A percentile compares a stretch with the other conserved stretches of the same genome.
These are phyloP conservation scores for Ophiostoma montium DNA, from an alignment of 2,329 filamentous ascomycete species.

Conservation along the genomic window DNA sequence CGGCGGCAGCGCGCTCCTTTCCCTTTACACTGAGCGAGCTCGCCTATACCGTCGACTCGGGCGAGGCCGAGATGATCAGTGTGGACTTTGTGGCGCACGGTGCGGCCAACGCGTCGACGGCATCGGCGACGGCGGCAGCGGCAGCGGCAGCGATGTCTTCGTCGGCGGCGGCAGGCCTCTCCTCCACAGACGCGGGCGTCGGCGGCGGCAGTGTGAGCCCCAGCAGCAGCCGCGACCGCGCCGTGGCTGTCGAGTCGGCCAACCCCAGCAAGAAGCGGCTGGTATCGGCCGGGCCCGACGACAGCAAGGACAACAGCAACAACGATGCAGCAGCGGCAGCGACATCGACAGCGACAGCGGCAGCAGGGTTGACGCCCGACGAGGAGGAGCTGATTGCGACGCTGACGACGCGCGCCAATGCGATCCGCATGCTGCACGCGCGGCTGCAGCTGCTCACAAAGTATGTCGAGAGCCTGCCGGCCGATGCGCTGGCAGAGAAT, in stretches of 20 bases:
- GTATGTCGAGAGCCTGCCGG: conserved; percentile 64
- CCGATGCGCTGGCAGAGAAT: conserved; percentile 31
- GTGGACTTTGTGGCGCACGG: conserved; percentile 85
- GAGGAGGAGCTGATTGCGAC: conserved; percentile 48
- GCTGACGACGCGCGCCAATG: conserved; percentile 79
- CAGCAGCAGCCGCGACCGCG: conserved; percentile 11
- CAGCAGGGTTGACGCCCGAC: conserved; percentile 33
- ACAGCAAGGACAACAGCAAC: conserved; percentile 11
- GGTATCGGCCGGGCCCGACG: conserved; percentile 17
- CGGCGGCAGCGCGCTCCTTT: conserved; percentile 23
- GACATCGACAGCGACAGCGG: not conserved
- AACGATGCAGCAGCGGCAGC: not conserved
- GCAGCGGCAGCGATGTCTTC: not conserved
- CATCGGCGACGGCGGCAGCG: not conserved
- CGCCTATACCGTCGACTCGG: conserved; percentile 79
- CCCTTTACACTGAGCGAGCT: conserved; percentile 66
- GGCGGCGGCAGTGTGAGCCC: not conserved
- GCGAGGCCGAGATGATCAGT: conserved; percentile 94
- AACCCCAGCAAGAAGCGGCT: conserved; percentile 28
- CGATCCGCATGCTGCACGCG: conserved; percentile 81
- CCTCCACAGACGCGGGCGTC: not conserved
- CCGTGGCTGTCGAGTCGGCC: conserved; percentile 12
- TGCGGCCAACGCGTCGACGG: conserved; percentile 58
- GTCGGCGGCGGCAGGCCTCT: not conserved
- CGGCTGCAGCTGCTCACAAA: conserved; percentile 56